phyloP scores from a whole-genome alignment of 2,329 filamentous ascomycete genomes.

The Ciborinia camelliae region DNA sequence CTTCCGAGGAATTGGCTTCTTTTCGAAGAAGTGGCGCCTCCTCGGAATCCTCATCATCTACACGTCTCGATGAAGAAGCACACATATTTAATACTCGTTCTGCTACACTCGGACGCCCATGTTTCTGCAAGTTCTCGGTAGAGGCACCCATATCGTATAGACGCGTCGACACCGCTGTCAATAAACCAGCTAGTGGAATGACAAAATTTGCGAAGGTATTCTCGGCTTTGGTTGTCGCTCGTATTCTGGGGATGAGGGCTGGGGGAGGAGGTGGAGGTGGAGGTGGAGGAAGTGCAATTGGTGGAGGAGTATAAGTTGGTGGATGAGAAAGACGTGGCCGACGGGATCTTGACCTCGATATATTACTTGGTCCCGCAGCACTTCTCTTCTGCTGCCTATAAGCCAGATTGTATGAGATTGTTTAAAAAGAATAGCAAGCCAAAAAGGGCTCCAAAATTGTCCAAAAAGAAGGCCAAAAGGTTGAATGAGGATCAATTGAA shows the following conservation, averaged over 20 bases:
- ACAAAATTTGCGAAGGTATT: conserved; percentile 26
- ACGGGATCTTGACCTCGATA: neutral
- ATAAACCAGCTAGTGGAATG: conserved; percentile 26
- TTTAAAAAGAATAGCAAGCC: neutral
- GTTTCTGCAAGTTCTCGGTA: conserved; percentile 12
- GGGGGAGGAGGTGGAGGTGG: neutral
- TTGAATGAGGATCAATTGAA: neutral
- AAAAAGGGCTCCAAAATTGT: neutral
- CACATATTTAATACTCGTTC: conserved; percentile 9
- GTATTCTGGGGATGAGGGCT: neutral
- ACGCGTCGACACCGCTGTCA: conserved; percentile 25
- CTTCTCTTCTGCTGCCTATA: neutral
- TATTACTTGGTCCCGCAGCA: neutral
- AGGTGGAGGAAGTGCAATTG: neutral
- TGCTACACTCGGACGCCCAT: neutral
- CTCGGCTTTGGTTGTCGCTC: conserved; percentile 12
- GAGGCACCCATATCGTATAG: conserved; percentile 30
- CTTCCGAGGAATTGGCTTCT: conserved; percentile 14
- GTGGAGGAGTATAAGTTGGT: neutral
- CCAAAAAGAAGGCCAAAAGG: neutral
- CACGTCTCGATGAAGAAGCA: neutral
- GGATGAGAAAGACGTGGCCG: neutral
- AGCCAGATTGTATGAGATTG: conserved; percentile 12
- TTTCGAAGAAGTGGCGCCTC: conserved; percentile 29
- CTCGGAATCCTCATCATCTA: conserved; percentile 22